phyloP scores from a whole-genome alignment of 768 basidiomycete genomes.

The Suillus cothurnatus region DNA sequence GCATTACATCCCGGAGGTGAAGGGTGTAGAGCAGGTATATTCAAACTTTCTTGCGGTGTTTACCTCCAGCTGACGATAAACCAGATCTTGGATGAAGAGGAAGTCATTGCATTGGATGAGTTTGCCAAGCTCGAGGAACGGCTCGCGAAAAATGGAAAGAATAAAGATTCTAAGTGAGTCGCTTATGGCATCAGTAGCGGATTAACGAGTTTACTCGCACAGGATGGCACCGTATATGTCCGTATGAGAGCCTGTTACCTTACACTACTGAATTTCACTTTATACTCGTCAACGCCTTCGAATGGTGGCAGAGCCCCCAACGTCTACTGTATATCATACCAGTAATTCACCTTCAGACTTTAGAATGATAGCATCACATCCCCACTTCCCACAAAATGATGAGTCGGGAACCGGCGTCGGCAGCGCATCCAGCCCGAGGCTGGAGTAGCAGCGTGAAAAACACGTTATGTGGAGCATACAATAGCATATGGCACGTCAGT shows the following conservation, averaged over 20 bases:
- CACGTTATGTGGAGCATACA: too few species aligned
- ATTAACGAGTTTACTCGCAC: constrained; percentile 16
- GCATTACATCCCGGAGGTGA: constrained; percentile 98
- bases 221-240: constrained; percentile 89
- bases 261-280: not conserved
- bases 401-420: too few species aligned
- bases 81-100: constrained; percentile 89
- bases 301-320: not conserved
- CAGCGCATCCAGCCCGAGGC: too few species aligned
- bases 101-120: constrained; percentile 82
- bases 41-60: constrained; percentile 5
- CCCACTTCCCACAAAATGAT: too few species aligned
- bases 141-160: constrained; percentile 46
- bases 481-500: too few species aligned
- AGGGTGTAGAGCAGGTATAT: constrained; percentile 84
- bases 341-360: not conserved
- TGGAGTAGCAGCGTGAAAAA: too few species aligned
- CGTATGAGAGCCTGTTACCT: constrained; percentile 38
- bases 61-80: constrained; percentile 13
- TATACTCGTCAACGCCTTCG: not conserved
- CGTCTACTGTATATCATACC: not conserved
- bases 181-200: constrained; percentile 16
- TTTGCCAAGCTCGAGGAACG: constrained; percentile 86
- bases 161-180: constrained; percentile 51
- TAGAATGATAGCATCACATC: too few species aligned